Evolutionary conservation across 176 grass and related monocot species (phyloP).

Genomic region (Rhynchospora breviuscula): DNA sequence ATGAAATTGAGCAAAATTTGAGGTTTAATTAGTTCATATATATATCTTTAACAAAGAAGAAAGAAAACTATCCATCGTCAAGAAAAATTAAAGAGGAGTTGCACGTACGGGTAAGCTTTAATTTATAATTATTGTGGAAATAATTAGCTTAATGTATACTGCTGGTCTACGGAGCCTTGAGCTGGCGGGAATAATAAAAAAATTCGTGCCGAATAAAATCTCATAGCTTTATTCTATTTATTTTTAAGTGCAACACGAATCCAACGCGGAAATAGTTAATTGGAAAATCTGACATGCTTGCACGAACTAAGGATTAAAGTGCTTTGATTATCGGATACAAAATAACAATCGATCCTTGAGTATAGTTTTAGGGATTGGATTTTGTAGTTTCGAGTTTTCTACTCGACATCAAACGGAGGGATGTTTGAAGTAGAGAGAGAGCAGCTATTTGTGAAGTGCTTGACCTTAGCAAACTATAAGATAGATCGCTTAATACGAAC

Average conservation of each 20-base stretch:
- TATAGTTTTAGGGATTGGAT: too few species aligned
- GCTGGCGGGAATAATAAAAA: not conserved
- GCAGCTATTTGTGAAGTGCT: too few species aligned
- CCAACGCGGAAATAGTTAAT: not conserved
- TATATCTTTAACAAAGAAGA: not conserved
- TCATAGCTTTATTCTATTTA: not conserved
- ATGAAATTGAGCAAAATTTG: constrained; percentile 5
- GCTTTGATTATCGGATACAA: not conserved
- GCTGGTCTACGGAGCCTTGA: not conserved
- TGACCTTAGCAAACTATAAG: too few species aligned
- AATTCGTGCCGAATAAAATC: not conserved
- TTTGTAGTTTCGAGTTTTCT: too few species aligned
- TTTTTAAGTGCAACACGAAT: not conserved
- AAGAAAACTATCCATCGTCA: not conserved
- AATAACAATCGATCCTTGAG: not conserved
- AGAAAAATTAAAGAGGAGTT: not conserved
- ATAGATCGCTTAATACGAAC: too few species aligned
- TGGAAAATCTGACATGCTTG: constrained; percentile 12
- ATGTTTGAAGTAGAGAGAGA: too few species aligned
- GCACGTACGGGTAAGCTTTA: not conserved
- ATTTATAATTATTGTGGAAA: not conserved
- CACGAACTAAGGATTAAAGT: constrained; percentile 1
- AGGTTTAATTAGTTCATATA: not conserved
- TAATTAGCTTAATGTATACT: not conserved
- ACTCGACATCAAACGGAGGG: too few species aligned